Evolutionary conservation across 192 early-diverging fungal species (phyloP), one percentile per base, ranked within the genome.

Genomic region (Rhizoclosmatium globosum): DNA sequence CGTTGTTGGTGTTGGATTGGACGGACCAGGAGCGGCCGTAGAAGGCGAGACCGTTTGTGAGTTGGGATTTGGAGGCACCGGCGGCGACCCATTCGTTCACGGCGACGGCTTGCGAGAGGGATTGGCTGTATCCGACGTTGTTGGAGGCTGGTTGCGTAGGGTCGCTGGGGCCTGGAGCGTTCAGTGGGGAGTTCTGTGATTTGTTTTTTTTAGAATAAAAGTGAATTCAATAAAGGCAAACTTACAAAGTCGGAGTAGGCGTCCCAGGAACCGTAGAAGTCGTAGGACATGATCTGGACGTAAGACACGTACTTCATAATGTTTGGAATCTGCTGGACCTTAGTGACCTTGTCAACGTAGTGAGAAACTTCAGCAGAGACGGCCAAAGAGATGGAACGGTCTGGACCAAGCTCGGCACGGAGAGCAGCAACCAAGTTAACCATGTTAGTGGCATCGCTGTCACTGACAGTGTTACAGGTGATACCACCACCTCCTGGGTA

Each of bases 271-370:
- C 74, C 74, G 62, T 76, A 76, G 46, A 76, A 76, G 61, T 76
- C 74, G 41, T 76, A 76, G 38, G 62, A 47, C 74, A 76, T 76
- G 62, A 76, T 48, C 48, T 76, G 74, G 11, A 68, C 38, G 23
- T 76, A 76, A 46, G 17, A 21, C 42, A 65, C 44, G 42, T 45
- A 62, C 43, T 76, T 64, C 9, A 48, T 11, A 47, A 43, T 43
- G 13, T 76, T 13, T 23, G 58, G 61, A 47, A 65, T 17, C 62
- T 66, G 46, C 11, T 59, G n/a, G 62, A 66, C 44, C 17, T 62
- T 62, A 17, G 15, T 48, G n/a, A 19, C n/a, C 31, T 31, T 31
- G 31, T 31, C 31, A 21, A 45, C 64, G 45, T 76, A 76, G 15
- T 21, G 62, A 48, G 74, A 38, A 47, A 47, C 62, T 48, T 76